A percentile compares a stretch with the other conserved stretches of the same genome.
phyloP scores from a whole-genome alignment of 2,329 filamentous ascomycete species.

The Thelonectria blattea region DNA sequence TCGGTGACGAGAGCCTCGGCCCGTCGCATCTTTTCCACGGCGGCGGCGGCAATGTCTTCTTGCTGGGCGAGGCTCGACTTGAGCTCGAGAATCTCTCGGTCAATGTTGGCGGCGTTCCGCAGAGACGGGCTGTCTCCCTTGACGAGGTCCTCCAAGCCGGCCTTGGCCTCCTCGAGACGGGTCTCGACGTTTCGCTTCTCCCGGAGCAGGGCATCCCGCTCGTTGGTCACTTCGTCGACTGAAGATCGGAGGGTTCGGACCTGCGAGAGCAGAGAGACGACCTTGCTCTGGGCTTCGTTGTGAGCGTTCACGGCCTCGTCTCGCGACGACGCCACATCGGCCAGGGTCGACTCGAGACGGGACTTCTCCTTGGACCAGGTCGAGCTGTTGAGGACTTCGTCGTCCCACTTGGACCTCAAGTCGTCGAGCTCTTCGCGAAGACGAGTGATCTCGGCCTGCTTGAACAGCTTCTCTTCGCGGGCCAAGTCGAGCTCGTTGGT shows the following conservation, averaged over 20 bases:
- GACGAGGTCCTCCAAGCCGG: conserved; percentile 85
- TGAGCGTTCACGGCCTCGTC: conserved; percentile 94
- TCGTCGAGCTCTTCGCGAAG: conserved; percentile 97
- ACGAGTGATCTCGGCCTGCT: conserved; percentile 83
- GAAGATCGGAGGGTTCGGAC: conserved; percentile 83
- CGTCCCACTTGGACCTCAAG: conserved; percentile 94
- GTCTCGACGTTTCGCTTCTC: conserved; percentile 91
- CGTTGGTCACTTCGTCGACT: conserved; percentile 83
- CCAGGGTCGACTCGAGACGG: conserved; percentile 85
- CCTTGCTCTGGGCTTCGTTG: conserved; percentile 92
- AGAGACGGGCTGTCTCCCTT: conserved; percentile 86
- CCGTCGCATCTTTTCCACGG: conserved; percentile 95
- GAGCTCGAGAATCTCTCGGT: conserved; percentile 87
- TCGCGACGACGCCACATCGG: conserved; percentile 87
- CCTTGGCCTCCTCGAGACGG: conserved; percentile 84
- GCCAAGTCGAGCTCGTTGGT: conserved; percentile 93
- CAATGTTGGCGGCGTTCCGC: conserved; percentile 85
- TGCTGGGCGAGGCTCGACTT: conserved; percentile 90
- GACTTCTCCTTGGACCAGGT: conserved; percentile 99
- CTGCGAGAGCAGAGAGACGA: conserved; percentile 88
- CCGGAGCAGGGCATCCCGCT: conserved; percentile 82
- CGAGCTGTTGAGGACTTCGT: conserved; percentile 95
- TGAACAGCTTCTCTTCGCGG: conserved; percentile 85
- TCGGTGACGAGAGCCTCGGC: conserved; percentile 87
- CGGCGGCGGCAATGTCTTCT: conserved; percentile 88